Conservation (phyloP, 1,139 yeast species). For the Candida mesenterica region DNA sequence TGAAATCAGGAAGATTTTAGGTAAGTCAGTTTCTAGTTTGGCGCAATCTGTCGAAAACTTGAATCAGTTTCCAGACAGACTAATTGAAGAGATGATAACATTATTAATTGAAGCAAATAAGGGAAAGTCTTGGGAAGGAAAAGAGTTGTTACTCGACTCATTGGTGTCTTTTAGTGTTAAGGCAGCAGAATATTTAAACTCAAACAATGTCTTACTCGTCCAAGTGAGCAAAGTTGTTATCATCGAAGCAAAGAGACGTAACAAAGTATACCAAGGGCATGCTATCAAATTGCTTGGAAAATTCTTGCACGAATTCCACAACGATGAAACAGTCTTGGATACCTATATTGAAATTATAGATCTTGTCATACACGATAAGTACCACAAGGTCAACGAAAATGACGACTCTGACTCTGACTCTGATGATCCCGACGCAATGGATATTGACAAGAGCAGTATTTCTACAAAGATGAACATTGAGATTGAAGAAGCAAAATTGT, state of each 20-base stretch:
- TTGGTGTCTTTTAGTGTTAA: conserved; percentile 58
- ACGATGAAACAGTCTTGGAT: conserved; percentile 36
- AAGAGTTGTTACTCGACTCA: conserved; percentile 72
- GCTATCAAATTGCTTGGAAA: conserved; percentile 51
- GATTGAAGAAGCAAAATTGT: conserved; percentile 38
- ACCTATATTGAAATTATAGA: conserved; percentile 40
- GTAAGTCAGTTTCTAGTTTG: conserved; percentile 64
- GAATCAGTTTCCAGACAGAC: conserved; percentile 26
- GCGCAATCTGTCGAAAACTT: conserved; percentile 43
- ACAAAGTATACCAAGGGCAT: conserved; percentile 59
- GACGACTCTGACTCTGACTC: conserved; percentile 28
- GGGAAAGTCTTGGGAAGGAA: conserved; percentile 90
- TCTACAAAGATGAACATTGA: conserved; percentile 29
- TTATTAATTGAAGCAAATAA: conserved; percentile 61
- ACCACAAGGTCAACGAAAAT: conserved; percentile 20
- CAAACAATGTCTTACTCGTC: conserved; percentile 23
- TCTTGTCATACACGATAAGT: conserved; percentile 33
- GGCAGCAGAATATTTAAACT: conserved; percentile 31
- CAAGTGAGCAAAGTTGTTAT: conserved; percentile 44
- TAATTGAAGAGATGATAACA: conserved; percentile 42
- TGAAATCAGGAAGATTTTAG: conserved; percentile 67
- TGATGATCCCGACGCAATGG: conserved; percentile 29
- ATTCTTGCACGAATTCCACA: conserved; percentile 42
- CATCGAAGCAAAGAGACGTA: conserved; percentile 67
- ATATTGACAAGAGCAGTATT: conserved; percentile 22